Percentiles rank a stretch among this genome's conserved stretches.
phyloP scores from a whole-genome alignment of 371 early-diverging fungal species.

The Apophysomyces elegans region DNA sequence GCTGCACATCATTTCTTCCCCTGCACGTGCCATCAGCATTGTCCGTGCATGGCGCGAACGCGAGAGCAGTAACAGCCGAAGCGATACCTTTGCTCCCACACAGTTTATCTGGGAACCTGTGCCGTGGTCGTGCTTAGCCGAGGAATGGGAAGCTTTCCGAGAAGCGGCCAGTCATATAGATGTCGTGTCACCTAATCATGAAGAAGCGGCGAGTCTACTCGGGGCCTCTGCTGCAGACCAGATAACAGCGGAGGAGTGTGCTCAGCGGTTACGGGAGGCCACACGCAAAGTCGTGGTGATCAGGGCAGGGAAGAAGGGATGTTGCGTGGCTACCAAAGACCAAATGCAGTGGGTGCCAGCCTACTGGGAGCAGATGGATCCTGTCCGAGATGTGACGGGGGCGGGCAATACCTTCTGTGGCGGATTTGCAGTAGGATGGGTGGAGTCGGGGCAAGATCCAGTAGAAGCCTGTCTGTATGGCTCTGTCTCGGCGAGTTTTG shows the following conservation, averaged over 20 bases:
- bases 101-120: constrained; percentile 53
- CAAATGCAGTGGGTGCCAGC: constrained; percentile 36
- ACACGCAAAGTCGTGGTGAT: constrained; percentile 16
- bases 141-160: constrained; percentile 23
- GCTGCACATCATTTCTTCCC: constrained; percentile 45
- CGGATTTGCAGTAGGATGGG: constrained; percentile 35
- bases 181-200: constrained; percentile 37
- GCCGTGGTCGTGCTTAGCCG: constrained; percentile 46
- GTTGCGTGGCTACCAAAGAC: constrained; percentile 17
- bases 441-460: constrained; percentile 30
- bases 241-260: constrained; percentile 5
- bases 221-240: constrained; percentile 2
- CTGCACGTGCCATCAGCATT: constrained; percentile 44
- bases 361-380: constrained; percentile 33
- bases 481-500: constrained; percentile 46
- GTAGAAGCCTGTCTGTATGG: constrained; percentile 40
- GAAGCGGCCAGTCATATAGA: constrained; percentile 22
- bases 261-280: background rate
- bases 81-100: background rate
- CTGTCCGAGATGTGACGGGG: constrained; percentile 49
- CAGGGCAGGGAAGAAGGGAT: constrained; percentile 43
- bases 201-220: constrained; percentile 35
- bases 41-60: constrained; percentile 36
- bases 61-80: background rate
- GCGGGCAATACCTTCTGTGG: constrained; percentile 56